These are phyloP conservation scores for Myriosclerotinia curreyana DNA, from an alignment of 2,329 filamentous ascomycete species.

Conservation along the genomic window DNA sequence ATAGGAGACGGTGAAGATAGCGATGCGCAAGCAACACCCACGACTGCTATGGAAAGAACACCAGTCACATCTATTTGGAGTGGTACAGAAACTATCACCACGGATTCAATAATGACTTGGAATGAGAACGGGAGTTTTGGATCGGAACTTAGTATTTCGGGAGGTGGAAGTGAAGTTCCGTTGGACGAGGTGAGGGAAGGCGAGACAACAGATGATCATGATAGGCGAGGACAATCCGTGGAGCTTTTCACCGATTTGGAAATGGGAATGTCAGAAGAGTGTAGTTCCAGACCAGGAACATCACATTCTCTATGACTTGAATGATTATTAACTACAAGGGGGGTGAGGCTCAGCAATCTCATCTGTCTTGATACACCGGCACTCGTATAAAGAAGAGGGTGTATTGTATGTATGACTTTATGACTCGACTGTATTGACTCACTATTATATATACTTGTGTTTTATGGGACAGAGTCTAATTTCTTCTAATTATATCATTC, in stretches of 20 bases:
- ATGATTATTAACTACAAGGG: slow-evolving; percentile 3
- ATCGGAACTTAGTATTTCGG: background rate
- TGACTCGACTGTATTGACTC: slow-evolving; percentile 6
- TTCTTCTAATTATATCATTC: slow-evolving; percentile 4
- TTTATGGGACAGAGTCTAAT: background rate
- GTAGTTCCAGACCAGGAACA: slow-evolving; percentile 19
- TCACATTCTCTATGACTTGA: slow-evolving; percentile 18
- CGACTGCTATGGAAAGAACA: slow-evolving; percentile 31
- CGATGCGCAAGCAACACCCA: slow-evolving; percentile 25
- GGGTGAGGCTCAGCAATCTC: background rate
- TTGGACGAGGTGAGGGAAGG: background rate
- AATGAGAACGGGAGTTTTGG: background rate
- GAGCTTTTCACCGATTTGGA: slow-evolving; percentile 25
- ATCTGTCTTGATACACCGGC: background rate
- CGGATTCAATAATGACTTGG: background rate
- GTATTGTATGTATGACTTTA: background rate
- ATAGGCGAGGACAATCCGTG: slow-evolving; percentile 16
- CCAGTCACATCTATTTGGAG: slow-evolving; percentile 32
- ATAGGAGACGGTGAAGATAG: slow-evolving; percentile 47
- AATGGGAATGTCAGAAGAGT: slow-evolving; percentile 26
- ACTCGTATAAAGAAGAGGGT: background rate
- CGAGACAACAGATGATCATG: background rate
- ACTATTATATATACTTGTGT: background rate
- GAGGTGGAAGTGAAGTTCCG: background rate
- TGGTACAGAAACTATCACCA: slow-evolving; percentile 23